Evolutionary conservation across 108 stramenopile species (phyloP).

Genomic region (Cyclotella atomus): DNA sequence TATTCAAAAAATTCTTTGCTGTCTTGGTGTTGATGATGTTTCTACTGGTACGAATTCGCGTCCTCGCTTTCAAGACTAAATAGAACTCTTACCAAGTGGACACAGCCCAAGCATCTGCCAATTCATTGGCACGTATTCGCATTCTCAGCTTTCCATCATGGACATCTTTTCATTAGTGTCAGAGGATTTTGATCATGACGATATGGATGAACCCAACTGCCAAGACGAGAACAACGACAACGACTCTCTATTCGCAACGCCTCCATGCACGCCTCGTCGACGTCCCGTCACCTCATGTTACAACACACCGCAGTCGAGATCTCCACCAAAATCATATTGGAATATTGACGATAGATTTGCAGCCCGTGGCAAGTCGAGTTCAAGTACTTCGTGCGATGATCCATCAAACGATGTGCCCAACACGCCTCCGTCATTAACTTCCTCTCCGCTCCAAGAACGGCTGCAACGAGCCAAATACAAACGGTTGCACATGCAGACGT

Average conservation of each 20-base stretch:
- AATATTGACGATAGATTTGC: neutral
- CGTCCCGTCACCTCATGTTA: conserved; percentile 3
- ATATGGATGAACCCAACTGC: neutral
- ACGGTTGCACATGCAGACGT: conserved; percentile 14
- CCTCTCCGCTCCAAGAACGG: conserved; percentile 29
- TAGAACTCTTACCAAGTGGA: too few species aligned
- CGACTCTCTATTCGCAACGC: neutral
- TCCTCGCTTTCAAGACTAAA: too few species aligned
- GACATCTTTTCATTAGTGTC: conserved; percentile 31
- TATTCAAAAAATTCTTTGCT: too few species aligned
- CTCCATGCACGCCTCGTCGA: conserved; percentile 18
- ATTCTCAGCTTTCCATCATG: too few species aligned
- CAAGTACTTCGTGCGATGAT: neutral
- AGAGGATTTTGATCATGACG: neutral
- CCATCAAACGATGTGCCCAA: neutral
- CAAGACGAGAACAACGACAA: neutral
- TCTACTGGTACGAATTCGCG: too few species aligned
- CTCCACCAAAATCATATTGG: neutral
- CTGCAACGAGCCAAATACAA: conserved; percentile 25
- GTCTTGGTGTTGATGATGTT: too few species aligned
- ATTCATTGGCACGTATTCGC: too few species aligned
- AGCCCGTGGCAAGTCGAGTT: neutral
- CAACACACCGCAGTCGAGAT: neutral
- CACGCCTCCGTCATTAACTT: neutral
- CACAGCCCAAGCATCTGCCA: too few species aligned